phyloP scores from a whole-genome alignment of 352 stramenopile genomes.

The Phytopythium aichiense region DNA sequence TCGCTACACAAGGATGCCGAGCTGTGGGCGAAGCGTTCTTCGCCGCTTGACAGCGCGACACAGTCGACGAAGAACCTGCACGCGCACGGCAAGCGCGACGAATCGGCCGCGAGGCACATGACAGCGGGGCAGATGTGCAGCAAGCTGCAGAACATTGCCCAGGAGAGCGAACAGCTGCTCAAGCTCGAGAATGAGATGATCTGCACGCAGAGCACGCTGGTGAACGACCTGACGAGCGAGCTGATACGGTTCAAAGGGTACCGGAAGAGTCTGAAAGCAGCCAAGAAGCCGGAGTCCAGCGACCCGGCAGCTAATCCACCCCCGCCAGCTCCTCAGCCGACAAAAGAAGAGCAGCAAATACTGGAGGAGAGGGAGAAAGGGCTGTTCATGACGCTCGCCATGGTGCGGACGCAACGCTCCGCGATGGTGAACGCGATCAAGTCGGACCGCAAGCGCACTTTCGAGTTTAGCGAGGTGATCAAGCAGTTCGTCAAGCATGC shows the following conservation, averaged over 20 bases:
- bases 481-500: slow-evolving; percentile 54
- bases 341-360: slow-evolving; percentile 62
- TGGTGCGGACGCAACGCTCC: slow-evolving; percentile 58
- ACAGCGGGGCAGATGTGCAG: slow-evolving; percentile 73
- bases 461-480: slow-evolving; percentile 46
- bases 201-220: slow-evolving; percentile 46
- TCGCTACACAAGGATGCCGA: slow-evolving; percentile 75
- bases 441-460: slow-evolving; percentile 61
- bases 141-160: slow-evolving; percentile 77
- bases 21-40: slow-evolving; percentile 49
- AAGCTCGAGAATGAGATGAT: slow-evolving; percentile 60
- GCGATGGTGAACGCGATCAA: slow-evolving; percentile 51
- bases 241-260: slow-evolving; percentile 49
- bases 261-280: neutral
- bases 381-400: slow-evolving; percentile 58
- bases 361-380: slow-evolving; percentile 80
- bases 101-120: slow-evolving; percentile 71
- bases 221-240: slow-evolving; percentile 72
- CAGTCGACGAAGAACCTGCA: slow-evolving; percentile 28
- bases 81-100: slow-evolving; percentile 35
- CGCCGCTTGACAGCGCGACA: neutral
- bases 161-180: slow-evolving; percentile 69
- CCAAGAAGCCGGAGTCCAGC: neutral
- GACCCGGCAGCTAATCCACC: neutral
- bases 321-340: slow-evolving; percentile 9